These are phyloP conservation scores for Solanum pinnatisectum DNA, from an alignment of 257 asterid species.

Conservation along the genomic window DNA sequence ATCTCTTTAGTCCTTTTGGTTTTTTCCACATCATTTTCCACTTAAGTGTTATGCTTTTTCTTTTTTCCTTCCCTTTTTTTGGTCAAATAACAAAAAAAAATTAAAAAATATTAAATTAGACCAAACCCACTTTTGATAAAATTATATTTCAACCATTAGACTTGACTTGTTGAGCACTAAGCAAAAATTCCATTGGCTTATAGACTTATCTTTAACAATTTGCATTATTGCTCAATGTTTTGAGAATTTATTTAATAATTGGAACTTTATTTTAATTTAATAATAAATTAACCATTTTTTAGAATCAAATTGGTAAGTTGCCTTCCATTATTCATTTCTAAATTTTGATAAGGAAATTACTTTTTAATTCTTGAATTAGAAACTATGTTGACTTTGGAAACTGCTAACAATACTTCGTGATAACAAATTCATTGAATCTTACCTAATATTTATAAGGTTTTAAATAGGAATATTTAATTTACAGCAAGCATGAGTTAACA, in stretches of 20 bases:
- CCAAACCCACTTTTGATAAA: neutral
- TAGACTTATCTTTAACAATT: neutral
- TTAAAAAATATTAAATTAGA: neutral
- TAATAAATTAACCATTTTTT: neutral
- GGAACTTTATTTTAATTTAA: neutral
- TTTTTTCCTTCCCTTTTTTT: neutral
- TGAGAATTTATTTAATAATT: neutral
- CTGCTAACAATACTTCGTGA: neutral
- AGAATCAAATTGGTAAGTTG: neutral
- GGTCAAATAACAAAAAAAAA: neutral
- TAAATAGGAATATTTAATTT: neutral
- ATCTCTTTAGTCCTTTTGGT: neutral
- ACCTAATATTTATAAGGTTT: neutral
- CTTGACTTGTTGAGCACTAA: neutral
- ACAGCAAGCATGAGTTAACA: neutral
- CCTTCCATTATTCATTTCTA: neutral
- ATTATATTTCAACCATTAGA: neutral
- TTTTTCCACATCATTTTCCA: neutral
- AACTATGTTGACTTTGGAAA: neutral
- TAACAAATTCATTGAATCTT: neutral
- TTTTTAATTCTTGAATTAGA: neutral
- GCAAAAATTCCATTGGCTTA: neutral
- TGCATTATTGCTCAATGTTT: neutral
- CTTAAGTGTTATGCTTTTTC: neutral
- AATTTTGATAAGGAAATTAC: neutral